Conservation (phyloP, 2,329 filamentous ascomycete genomes). For the Nigrospora osmanthi region DNA sequence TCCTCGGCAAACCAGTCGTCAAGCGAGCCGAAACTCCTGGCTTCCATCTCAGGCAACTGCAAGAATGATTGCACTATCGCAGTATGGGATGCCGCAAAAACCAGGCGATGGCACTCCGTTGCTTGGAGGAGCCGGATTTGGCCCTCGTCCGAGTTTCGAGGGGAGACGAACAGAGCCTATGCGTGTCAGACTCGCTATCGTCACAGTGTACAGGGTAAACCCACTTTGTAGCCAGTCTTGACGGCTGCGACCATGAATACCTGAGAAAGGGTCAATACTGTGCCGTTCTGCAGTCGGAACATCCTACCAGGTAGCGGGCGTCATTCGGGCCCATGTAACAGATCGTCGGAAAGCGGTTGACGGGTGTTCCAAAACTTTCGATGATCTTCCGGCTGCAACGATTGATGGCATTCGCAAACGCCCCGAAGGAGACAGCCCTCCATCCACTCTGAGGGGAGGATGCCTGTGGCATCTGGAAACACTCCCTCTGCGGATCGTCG, state of each 20-base stretch:
- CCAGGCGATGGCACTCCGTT: constrained; percentile 27
- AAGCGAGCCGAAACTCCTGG: constrained; percentile 22
- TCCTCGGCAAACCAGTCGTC: constrained; percentile 28
- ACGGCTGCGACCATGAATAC: constrained; percentile 23
- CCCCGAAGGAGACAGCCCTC: constrained; percentile 25
- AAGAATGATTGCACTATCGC: constrained; percentile 27
- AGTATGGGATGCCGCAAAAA: constrained; percentile 17
- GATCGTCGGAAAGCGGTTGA: constrained; percentile 26
- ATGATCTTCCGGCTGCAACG: constrained; percentile 26
- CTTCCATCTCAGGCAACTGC: constrained; percentile 25
- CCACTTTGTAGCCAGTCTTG: constrained; percentile 20
- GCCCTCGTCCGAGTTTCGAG: constrained; percentile 29
- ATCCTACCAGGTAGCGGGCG: constrained; percentile 13
- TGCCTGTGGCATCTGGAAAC: constrained; percentile 24
- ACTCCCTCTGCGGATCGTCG: constrained; percentile 23
- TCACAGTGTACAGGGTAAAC: not conserved
- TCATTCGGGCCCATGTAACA: constrained; percentile 36
- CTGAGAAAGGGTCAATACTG: not conserved
- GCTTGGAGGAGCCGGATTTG: constrained; percentile 30
- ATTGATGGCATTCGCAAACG: constrained; percentile 32
- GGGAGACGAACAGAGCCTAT: constrained; percentile 30
- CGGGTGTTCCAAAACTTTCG: constrained; percentile 16
- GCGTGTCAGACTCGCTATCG: not conserved
- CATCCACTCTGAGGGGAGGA: constrained; percentile 30
- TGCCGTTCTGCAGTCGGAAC: no score